Percentiles rank a stretch among this genome's conserved stretches.
These are phyloP conservation scores for Pestalotiopsis sp. DNA, from an alignment of 2,329 filamentous ascomycete species.

Conservation along the genomic window DNA sequence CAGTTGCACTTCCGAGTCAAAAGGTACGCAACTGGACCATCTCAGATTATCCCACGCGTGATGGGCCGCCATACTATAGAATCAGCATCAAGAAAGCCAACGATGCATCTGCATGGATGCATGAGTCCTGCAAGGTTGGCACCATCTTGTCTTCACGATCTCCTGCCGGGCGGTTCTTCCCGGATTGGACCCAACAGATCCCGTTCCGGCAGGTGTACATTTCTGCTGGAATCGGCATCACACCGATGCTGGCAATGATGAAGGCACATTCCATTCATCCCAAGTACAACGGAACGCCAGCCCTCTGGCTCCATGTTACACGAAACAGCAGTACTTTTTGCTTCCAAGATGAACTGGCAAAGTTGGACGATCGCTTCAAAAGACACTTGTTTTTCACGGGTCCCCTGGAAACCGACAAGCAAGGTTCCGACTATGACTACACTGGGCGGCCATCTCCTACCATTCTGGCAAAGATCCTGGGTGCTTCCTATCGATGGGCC, in stretches of 20 bases:
- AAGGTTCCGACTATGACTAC: conserved; percentile 20
- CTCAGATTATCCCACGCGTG: conserved; percentile 22
- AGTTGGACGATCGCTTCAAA: conserved; percentile 17
- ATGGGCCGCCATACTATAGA: conserved; percentile 23
- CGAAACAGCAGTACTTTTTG: conserved; percentile 17
- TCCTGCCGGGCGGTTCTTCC: conserved; percentile 25
- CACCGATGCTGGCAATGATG: conserved; percentile 28
- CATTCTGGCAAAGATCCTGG: conserved; percentile 17
- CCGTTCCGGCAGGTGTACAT: conserved; percentile 23
- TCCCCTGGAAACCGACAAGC: conserved; percentile 16
- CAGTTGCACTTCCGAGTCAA: conserved; percentile 21
- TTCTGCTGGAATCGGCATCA: conserved; percentile 29
- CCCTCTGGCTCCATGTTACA: conserved; percentile 26
- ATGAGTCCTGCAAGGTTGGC: conserved; percentile 19
- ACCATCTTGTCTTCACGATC: conserved; percentile 22
- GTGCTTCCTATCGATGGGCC: conserved; percentile 19
- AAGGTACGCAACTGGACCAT: conserved; percentile 26
- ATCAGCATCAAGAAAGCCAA: conserved; percentile 24
- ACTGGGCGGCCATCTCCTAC: conserved; percentile 21
- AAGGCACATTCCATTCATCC: conserved; percentile 25
- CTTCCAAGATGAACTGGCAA: conserved; percentile 18
- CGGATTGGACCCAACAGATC: conserved; percentile 21
- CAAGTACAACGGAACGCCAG: conserved; percentile 17
- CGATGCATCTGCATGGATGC: conserved; percentile 25
- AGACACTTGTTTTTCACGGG: conserved; percentile 24